Conservation (phyloP, 2,329 filamentous ascomycete species). For the Aspergillus sp. region DNA sequence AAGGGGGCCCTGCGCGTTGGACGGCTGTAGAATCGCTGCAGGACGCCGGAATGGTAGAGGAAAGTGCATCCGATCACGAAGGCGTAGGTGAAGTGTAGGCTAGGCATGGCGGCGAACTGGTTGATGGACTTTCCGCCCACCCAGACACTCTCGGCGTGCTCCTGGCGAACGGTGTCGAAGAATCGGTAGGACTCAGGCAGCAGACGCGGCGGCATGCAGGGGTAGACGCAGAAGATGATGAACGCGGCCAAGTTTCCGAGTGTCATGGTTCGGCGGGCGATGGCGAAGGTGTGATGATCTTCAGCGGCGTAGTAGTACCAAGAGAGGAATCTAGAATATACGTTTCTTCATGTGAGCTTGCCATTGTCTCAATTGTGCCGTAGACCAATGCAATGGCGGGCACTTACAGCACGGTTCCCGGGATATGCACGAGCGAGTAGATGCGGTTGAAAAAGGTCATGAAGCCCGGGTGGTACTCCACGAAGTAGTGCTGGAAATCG, state of each 20-base stretch:
- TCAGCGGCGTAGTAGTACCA: constrained; percentile 45
- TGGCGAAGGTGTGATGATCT: constrained; percentile 54
- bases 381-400: constrained; percentile 7
- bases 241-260: constrained; percentile 63
- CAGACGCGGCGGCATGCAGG: constrained; percentile 63
- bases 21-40: constrained; percentile 45
- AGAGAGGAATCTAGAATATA: constrained; percentile 33
- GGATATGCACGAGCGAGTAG: constrained; percentile 53
- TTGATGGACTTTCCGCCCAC: constrained; percentile 59
- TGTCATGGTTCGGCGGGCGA: constrained; percentile 60
- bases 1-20: constrained; percentile 42
- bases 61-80: constrained; percentile 57
- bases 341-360: not conserved
- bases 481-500: constrained; percentile 47
- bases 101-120: constrained; percentile 59
- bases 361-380: not conserved
- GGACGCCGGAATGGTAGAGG: constrained; percentile 53
- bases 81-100: constrained; percentile 58
- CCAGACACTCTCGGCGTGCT: constrained; percentile 54
- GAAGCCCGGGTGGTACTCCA: constrained; percentile 40
- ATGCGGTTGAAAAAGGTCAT: constrained; percentile 51
- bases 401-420: constrained; percentile 50
- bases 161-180: constrained; percentile 60
- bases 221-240: constrained; percentile 61
- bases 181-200: constrained; percentile 61